Evolutionary conservation across 768 basidiomycete species (phyloP).

Genomic region (Boletus reticuloceps): DNA sequence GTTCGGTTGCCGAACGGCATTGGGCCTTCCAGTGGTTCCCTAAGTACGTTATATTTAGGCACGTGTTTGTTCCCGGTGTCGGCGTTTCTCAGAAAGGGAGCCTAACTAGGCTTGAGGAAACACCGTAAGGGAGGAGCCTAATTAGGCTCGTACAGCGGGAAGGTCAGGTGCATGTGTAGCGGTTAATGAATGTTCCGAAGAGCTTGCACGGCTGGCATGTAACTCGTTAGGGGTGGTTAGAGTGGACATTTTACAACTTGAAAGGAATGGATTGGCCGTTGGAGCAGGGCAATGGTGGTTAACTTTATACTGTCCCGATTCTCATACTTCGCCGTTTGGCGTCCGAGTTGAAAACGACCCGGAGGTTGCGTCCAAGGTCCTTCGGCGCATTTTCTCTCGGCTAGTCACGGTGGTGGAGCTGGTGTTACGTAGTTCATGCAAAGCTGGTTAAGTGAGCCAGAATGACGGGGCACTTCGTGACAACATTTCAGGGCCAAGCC

Average conservation of each 20-base stretch:
- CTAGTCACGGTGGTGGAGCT: constrained; percentile 10
- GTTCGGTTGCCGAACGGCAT: too few species aligned
- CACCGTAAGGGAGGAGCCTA: too few species aligned
- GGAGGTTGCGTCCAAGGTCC: too few species aligned
- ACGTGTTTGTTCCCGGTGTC: too few species aligned
- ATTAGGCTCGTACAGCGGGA: too few species aligned
- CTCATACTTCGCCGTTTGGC: constrained; percentile 3
- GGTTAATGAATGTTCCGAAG: constrained; percentile 11
- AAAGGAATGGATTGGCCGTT: constrained; percentile 17
- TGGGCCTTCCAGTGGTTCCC: too few species aligned
- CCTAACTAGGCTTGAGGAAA: too few species aligned
- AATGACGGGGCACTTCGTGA: too few species aligned
- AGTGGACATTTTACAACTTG: constrained; percentile 11
- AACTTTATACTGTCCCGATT: neutral
- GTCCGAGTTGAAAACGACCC: neutral
- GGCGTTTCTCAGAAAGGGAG: too few species aligned
- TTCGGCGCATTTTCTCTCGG: neutral
- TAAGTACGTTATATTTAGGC: too few species aligned
- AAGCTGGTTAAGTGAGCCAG: neutral
- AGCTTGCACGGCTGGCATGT: constrained; percentile 12
- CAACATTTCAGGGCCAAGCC: too few species aligned
- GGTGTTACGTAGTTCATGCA: constrained; percentile 11
- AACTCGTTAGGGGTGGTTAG: constrained; percentile 7
- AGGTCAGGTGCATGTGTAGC: too few species aligned
- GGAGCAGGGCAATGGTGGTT: neutral